These are phyloP conservation scores for Blastocystis sp. DNA, from an alignment of 352 stramenopile species.

Conservation along the genomic window DNA sequence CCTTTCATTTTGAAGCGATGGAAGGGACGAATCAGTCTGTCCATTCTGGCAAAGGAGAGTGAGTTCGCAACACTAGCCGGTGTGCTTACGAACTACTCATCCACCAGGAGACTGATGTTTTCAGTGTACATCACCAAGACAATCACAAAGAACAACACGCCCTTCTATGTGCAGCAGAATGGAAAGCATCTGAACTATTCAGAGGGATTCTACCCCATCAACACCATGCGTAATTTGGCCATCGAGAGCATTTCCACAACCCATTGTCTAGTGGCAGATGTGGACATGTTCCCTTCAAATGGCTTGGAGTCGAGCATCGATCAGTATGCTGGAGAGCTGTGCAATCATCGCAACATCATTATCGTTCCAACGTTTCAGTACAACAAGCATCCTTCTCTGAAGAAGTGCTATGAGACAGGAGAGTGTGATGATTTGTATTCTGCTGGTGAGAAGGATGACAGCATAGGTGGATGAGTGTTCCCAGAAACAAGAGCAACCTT, in stretches of 20 bases:
- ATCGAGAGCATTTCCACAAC: constrained; percentile 51
- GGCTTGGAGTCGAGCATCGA: background rate
- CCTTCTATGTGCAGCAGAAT: background rate
- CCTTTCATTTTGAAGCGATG: background rate
- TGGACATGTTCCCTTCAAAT: constrained; percentile 12
- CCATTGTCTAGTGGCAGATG: constrained; percentile 47
- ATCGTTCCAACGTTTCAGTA: background rate
- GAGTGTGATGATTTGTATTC: background rate
- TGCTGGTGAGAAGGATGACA: background rate
- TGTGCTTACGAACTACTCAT: background rate
- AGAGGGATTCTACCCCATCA: constrained; percentile 27
- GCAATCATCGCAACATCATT: background rate
- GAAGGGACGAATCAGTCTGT: background rate
- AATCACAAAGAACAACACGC: background rate
- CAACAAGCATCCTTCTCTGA: background rate
- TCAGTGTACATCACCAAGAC: background rate
- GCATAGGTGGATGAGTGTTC: background rate
- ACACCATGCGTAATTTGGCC: constrained; percentile 42
- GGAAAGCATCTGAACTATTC: background rate
- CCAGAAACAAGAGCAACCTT: background rate
- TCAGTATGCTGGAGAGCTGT: background rate
- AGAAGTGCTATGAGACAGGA: background rate
- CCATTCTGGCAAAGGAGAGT: background rate
- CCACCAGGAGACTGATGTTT: background rate
- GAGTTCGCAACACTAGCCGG: background rate